phyloP scores from a whole-genome alignment of 129 eudicot species.

The Pulicaria dysenterica region DNA sequence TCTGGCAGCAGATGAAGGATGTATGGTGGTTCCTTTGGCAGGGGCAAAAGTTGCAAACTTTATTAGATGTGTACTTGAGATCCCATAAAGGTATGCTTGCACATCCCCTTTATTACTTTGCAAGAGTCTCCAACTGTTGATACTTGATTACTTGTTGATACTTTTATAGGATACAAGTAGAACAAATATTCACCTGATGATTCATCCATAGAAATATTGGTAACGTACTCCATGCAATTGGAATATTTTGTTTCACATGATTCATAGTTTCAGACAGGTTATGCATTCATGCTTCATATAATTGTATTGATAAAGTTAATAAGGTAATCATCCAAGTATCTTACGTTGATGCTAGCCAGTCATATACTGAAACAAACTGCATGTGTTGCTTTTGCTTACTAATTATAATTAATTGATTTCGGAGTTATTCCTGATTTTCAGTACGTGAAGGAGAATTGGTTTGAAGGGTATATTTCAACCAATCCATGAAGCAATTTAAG shows the following conservation, averaged over 20 bases:
- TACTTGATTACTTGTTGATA: not conserved
- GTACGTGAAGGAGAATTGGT: no score
- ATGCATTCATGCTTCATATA: no score
- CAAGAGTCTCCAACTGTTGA: not conserved
- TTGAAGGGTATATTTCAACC: no score
- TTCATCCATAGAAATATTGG: conserved; percentile 10
- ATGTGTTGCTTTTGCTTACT: no score
- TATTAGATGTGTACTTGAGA: conserved; percentile 16
- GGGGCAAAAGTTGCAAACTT: conserved; percentile 5
- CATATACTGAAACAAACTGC: no score
- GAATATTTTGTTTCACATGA: not conserved
- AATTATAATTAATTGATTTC: no score
- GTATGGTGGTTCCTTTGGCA: conserved; percentile 5
- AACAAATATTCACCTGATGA: conserved; percentile 6
- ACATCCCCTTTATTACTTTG: conserved; percentile 10
- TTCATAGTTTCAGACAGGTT: not conserved
- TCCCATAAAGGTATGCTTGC: conserved; percentile 12
- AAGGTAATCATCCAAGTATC: no score
- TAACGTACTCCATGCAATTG: not conserved
- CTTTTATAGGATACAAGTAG: conserved; percentile 6
- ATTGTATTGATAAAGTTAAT: no score
- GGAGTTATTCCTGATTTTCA: no score
- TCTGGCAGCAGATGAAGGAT: not conserved
- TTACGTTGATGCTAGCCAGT: no score
- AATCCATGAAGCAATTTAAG: no score